A percentile compares a stretch with the other conserved stretches of the same genome.
Conservation (phyloP, 2,329 filamentous ascomycete genomes). For the Xylaria sp. region DNA sequence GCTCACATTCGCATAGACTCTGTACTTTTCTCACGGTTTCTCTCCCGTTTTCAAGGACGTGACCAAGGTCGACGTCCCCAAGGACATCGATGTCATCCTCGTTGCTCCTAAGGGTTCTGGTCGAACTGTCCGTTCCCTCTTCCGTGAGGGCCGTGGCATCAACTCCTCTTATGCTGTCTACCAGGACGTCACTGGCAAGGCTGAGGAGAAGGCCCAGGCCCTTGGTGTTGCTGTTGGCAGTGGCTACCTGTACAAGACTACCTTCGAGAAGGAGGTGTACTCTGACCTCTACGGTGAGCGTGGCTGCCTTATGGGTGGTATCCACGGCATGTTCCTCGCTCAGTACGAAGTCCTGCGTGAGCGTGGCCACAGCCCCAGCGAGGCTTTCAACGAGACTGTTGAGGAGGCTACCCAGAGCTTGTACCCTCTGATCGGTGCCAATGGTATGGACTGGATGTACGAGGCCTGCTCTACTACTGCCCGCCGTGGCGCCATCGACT, state of each 20-base stretch:
- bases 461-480: conserved; percentile 99
- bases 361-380: conserved; percentile 95
- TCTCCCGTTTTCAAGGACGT: conserved; percentile 99
- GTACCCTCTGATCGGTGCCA: conserved; percentile 95
- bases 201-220: conserved; percentile 96
- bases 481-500: conserved; percentile 98
- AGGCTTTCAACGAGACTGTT: conserved; percentile 99
- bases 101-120: conserved; percentile 99
- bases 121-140: conserved; percentile 97
- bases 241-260: conserved; percentile 99
- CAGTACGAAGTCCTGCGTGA: conserved; percentile 99
- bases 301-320: conserved; percentile 99
- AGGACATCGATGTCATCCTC: conserved; percentile 98
- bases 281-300: conserved; percentile 99
- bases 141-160: conserved; percentile 99
- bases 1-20: conserved; percentile 70
- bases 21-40: conserved; percentile 99
- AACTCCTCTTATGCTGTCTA: conserved; percentile 98
- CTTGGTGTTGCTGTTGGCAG: conserved; percentile 96
- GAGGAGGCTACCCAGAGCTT: conserved; percentile 99
- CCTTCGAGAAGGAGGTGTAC: conserved; percentile 99
- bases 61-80: conserved; percentile 97
- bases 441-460: conserved; percentile 99
- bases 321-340: conserved; percentile 99
- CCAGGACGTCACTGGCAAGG: conserved; percentile 98